phyloP scores from a whole-genome alignment of 768 basidiomycete genomes.

The Lactifluus echinatus region DNA sequence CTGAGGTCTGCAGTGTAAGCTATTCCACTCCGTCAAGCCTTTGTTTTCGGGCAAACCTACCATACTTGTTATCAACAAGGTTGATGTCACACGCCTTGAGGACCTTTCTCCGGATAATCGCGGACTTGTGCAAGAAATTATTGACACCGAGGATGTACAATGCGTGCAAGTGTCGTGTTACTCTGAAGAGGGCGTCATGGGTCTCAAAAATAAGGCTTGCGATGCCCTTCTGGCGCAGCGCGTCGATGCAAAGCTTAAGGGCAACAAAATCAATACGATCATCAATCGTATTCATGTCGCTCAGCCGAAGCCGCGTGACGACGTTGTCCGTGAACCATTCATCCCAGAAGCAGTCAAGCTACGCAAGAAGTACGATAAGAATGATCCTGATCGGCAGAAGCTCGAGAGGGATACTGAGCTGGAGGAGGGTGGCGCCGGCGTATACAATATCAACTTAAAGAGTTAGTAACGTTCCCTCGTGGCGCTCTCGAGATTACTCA shows the following conservation, averaged over 20 bases:
- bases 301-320: slow-evolving; percentile 82
- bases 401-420: slow-evolving; percentile 77
- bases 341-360: slow-evolving; percentile 80
- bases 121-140: slow-evolving; percentile 80
- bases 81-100: slow-evolving; percentile 83
- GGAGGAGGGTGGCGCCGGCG: slow-evolving; percentile 83
- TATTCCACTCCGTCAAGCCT: slow-evolving; percentile 99
- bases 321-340: slow-evolving; percentile 77
- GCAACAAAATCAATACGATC: slow-evolving; percentile 84
- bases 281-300: slow-evolving; percentile 96
- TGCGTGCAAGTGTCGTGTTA: slow-evolving; percentile 86
- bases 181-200: slow-evolving; percentile 97
- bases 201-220: slow-evolving; percentile 90
- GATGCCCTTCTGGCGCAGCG: slow-evolving; percentile 92
- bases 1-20: slow-evolving; percentile 62
- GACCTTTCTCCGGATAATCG: slow-evolving; percentile 73
- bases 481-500: not conserved
- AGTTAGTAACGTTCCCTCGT: slow-evolving; percentile 44
- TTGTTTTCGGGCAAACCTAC: slow-evolving; percentile 91
- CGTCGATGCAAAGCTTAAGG: slow-evolving; percentile 90
- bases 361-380: slow-evolving; percentile 77
- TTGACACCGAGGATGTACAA: slow-evolving; percentile 59
- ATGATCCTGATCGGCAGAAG: slow-evolving; percentile 66
- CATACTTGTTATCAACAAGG: slow-evolving; percentile 95
- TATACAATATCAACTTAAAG: slow-evolving; percentile 85